Percentiles rank a stretch among this genome's conserved stretches.
Conservation (phyloP, 2,329 filamentous ascomycete species). For the Mycogone perniciosa region DNA sequence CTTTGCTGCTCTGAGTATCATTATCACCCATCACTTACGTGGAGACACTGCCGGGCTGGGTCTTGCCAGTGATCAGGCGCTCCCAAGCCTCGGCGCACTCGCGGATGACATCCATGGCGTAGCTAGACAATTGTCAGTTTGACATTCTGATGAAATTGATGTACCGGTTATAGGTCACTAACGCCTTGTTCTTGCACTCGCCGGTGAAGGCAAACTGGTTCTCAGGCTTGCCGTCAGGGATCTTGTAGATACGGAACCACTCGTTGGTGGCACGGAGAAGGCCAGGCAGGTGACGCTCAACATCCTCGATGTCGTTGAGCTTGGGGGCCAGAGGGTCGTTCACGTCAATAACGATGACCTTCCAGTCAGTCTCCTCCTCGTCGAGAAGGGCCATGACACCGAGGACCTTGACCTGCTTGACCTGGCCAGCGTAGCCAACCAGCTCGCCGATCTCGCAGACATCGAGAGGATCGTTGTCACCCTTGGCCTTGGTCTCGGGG, state of each 20-base stretch:
- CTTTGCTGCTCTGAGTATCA: no score
- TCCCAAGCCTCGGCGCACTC: constrained; percentile 98
- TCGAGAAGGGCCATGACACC: constrained; percentile 99
- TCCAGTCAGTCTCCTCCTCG: constrained; percentile 99
- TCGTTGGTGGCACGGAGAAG: constrained; percentile 97
- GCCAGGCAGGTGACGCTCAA: constrained; percentile 95
- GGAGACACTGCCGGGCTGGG: constrained; percentile 66
- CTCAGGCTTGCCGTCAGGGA: constrained; percentile 99
- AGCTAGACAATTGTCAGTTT: constrained; percentile 42
- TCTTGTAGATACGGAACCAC: constrained; percentile 99
- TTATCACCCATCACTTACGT: constrained; percentile 58
- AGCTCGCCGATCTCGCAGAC: constrained; percentile 99
- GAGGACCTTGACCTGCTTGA: constrained; percentile 99
- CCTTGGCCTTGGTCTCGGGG: constrained; percentile 99
- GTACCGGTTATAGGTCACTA: constrained; percentile 20
- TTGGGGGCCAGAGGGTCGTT: constrained; percentile 95
- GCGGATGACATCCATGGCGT: constrained; percentile 89
- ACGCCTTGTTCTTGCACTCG: constrained; percentile 99
- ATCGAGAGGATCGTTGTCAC: constrained; percentile 98
- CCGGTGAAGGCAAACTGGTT: constrained; percentile 99
- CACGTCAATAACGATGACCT: constrained; percentile 98
- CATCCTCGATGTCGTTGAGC: constrained; percentile 98
- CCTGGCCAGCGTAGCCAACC: constrained; percentile 88
- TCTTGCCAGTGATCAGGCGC: constrained; percentile 88
- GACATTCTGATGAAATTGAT: not conserved